phyloP scores from a whole-genome alignment of 306 rosid genomes.

The Purshia tridentata region DNA sequence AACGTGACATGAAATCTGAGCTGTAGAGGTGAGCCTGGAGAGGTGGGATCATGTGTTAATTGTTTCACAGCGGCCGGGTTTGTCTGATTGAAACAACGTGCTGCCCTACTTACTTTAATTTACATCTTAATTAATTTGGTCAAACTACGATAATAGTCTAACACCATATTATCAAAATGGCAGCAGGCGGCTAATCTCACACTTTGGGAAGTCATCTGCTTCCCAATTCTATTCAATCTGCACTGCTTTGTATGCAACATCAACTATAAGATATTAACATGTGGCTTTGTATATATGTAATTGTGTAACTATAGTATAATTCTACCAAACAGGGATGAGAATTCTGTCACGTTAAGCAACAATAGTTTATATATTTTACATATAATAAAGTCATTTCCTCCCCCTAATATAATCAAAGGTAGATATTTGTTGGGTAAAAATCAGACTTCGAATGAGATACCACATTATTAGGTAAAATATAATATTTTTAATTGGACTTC shows the following conservation, averaged over 20 bases:
- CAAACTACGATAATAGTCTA: too few relatives aligned
- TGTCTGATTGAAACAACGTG: neutral
- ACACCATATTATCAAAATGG: neutral
- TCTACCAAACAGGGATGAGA: neutral
- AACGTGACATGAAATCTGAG: conserved; percentile 10
- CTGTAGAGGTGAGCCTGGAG: neutral
- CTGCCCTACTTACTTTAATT: neutral
- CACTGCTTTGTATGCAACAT: neutral
- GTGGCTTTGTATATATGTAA: neutral
- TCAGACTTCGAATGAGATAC: too few relatives aligned
- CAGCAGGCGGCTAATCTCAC: conserved; percentile 1
- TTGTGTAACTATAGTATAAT: too few relatives aligned
- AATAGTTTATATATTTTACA: neutral
- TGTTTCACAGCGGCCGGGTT: conserved; percentile 7
- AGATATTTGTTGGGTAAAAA: too few relatives aligned
- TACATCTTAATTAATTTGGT: too few relatives aligned
- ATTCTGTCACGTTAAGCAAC: conserved; percentile 1
- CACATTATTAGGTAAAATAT: too few relatives aligned
- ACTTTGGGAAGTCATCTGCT: neutral
- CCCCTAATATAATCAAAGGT: neutral
- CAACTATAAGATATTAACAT: neutral
- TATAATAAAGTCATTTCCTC: too few relatives aligned
- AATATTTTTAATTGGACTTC: too few relatives aligned
- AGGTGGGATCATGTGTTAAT: neutral
- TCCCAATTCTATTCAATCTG: neutral